Percentiles rank a stretch among this genome's conserved stretches.
phyloP scores from a whole-genome alignment of 805 yeast species.

The Saturnispora galanensis region DNA sequence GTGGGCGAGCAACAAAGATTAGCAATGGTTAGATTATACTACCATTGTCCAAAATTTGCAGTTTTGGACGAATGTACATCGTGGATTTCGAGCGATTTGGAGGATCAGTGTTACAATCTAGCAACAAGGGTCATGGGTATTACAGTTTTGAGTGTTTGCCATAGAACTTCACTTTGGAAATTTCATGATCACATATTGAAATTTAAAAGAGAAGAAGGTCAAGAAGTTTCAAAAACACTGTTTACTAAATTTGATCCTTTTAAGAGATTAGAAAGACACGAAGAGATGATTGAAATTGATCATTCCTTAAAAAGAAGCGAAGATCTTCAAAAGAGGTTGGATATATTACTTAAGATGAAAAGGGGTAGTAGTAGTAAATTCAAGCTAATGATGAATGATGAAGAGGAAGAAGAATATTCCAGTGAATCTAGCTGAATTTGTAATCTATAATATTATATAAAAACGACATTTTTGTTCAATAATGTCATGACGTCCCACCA shows the following conservation, averaged over 20 bases:
- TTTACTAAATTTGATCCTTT: constrained; percentile 61
- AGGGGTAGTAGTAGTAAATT: constrained; percentile 8
- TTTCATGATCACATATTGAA: constrained; percentile 77
- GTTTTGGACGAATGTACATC: constrained; percentile 94
- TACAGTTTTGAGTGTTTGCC: constrained; percentile 83
- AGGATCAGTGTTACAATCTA: constrained; percentile 75
- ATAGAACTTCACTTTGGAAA: constrained; percentile 86
- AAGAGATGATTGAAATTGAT: constrained; percentile 65
- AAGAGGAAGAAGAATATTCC: constrained; percentile 10
- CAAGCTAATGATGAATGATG: constrained; percentile 19
- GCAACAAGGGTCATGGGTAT: constrained; percentile 67
- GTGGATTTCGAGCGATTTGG: constrained; percentile 85
- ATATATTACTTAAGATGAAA: constrained; percentile 38
- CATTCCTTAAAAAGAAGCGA: constrained; percentile 63
- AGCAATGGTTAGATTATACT: constrained; percentile 87
- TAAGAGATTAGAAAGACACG: constrained; percentile 62
- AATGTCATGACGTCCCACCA: constrained; percentile 40
- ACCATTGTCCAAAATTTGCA: constrained; percentile 87
- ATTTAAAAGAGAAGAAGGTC: constrained; percentile 29
- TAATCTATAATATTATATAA: constrained; percentile 25
- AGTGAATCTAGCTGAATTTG: not conserved
- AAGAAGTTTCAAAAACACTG: constrained; percentile 14
- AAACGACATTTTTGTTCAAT: constrained; percentile 35
- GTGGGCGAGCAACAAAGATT: constrained; percentile 89
- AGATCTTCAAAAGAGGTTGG: constrained; percentile 52